Base-by-base conservation (phyloP, 2,329 filamentous ascomycete genomes). In the Alternaria gaisen region DNA sequence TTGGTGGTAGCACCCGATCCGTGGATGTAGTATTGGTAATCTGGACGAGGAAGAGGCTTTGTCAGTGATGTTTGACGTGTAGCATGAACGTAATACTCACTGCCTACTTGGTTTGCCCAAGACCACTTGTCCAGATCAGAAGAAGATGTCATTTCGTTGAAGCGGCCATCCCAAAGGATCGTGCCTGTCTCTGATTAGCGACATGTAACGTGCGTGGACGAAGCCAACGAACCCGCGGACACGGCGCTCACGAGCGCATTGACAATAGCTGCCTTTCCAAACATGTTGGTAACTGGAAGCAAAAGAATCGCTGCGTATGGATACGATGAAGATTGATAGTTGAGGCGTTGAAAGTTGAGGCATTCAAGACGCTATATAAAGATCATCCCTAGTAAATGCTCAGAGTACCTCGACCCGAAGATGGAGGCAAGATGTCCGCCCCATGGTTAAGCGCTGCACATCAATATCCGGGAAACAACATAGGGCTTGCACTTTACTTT, bases 101-200 rank as follows among this genome's bases (percentile, higher is more conserved):
- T 85, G 1, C 88, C 88, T 69, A 90, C 86, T 77, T 89, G 85
- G 76, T 87, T 90, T n/a, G 83, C 83, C 85, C 86, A 91, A 4
- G 85, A 88, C 88, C 88, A 90, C 41, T 84, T 83, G 69, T 83
- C 80, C 30, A 90, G 81, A 73, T 89, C 87, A 3, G 81, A 69
- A 42, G 82, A 82, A 9, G 83, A 80, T 16, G 80, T 78, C 65
- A 88, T 79, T 58, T 87, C 84, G 75, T 90, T 90, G 81, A 90
- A 88, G 51, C 87, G 85, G 28, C 88, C 88, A 74, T 90, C 88
- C 88, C 88, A 90, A 8, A 88, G 77, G 44, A 88, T 80, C 0
- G 82, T 83, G 53, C 83, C 83, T 70, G 72, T 24, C 3, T 26
- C 4, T 14, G 6, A 11, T 56, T 32, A 48, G 40, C 26, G 2